Conservation (phyloP, 2,329 filamentous ascomycete species). For the Pseudogymnoascus sp. region DNA sequence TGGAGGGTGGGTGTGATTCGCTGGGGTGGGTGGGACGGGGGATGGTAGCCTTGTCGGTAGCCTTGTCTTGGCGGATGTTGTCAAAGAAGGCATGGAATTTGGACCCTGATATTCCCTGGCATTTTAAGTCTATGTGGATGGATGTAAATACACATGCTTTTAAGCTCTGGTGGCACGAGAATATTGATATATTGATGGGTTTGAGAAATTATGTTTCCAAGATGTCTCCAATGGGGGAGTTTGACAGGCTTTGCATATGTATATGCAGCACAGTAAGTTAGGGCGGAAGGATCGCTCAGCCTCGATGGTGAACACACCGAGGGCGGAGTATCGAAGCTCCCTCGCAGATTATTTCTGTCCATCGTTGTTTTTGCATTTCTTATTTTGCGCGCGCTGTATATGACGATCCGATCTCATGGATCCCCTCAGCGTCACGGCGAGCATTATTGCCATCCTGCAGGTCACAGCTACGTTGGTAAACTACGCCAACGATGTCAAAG, state of each 20-base stretch:
- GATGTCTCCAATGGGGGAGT: not conserved
- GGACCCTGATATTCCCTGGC: not conserved
- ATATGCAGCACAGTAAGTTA: not conserved
- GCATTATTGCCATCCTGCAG: conserved; percentile 8
- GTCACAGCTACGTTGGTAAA: not conserved
- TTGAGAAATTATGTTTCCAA: not conserved
- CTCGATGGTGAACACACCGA: not conserved
- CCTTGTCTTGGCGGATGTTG: not conserved
- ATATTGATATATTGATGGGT: not conserved
- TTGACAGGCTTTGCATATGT: not conserved
- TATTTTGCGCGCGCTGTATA: not conserved
- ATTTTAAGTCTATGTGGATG: not conserved
- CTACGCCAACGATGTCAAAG: conserved; percentile 6
- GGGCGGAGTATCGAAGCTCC: too few relatives aligned
- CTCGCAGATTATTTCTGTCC: too few relatives aligned
- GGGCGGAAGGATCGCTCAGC: not conserved
- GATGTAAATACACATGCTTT: not conserved
- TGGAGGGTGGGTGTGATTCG: not conserved
- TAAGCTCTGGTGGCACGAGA: not conserved
- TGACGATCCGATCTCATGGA: not conserved
- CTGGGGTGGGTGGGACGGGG: not conserved
- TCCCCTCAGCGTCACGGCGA: not conserved
- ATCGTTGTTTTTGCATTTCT: not conserved
- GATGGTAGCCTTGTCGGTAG: not conserved
- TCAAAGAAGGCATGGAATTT: not conserved